Percentiles rank a stretch among this genome's conserved stretches.
Conservation (phyloP, 2,329 filamentous ascomycete species). For the Pyrenochaeta sp. region DNA sequence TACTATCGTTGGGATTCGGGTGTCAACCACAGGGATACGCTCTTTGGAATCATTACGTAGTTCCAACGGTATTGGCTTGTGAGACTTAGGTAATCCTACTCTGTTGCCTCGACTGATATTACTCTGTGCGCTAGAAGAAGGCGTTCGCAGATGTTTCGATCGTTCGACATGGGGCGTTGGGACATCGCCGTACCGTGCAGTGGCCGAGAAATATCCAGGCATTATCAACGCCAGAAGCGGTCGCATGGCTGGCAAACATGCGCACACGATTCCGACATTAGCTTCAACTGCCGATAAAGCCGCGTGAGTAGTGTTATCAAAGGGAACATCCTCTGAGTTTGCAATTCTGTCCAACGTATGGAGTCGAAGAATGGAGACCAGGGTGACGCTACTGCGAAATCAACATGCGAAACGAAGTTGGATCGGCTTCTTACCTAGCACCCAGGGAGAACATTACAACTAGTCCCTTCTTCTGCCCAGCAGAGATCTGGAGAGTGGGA, state of each 20-base stretch:
- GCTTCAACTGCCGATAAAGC: conserved; percentile 43
- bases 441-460: conserved; percentile 48
- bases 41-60: too few relatives aligned
- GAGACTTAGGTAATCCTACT: conserved; percentile 7
- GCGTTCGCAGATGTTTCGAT: conserved; percentile 17
- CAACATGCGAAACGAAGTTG: too few relatives aligned
- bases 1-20: too few relatives aligned
- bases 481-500: conserved; percentile 40
- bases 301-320: conserved; percentile 41
- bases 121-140: conserved; percentile 16
- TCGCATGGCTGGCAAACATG: conserved; percentile 46
- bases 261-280: conserved; percentile 45
- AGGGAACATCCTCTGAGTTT: conserved; percentile 38
- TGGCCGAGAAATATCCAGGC: conserved; percentile 44
- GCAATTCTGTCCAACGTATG: conserved; percentile 37
- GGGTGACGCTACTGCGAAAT: conserved; percentile 37
- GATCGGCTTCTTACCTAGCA: conserved; percentile 49
- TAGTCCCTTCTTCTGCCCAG: conserved; percentile 45
- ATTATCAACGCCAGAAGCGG: conserved; percentile 47
- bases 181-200: conserved; percentile 19
- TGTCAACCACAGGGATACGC: too few relatives aligned
- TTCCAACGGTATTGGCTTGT: conserved; percentile 15
- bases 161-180: conserved; percentile 30
- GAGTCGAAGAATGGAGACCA: conserved; percentile 45
- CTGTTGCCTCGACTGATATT: conserved; percentile 8